phyloP scores from a whole-genome alignment of 2,329 filamentous ascomycete species.

The Exophiala sp. region DNA sequence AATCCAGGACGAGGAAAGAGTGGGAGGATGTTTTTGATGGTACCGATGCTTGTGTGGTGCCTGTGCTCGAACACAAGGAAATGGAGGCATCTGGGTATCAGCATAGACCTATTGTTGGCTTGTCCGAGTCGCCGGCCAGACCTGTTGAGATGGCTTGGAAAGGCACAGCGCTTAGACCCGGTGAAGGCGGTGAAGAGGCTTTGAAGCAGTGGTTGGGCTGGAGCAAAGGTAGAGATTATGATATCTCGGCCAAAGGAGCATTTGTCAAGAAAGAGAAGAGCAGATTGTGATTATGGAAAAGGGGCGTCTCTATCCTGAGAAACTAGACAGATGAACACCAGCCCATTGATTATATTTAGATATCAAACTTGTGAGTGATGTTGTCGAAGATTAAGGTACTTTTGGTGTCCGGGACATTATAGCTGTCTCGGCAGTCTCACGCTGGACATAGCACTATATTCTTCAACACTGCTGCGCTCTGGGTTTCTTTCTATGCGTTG shows the following conservation, averaged over 20 bases:
- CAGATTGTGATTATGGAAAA: conserved; percentile 23
- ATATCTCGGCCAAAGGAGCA: conserved; percentile 54
- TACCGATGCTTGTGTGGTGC: conserved; percentile 88
- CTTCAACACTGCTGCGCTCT: too few species aligned
- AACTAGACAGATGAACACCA: too few species aligned
- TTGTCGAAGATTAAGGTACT: too few species aligned
- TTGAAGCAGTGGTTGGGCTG: conserved; percentile 71
- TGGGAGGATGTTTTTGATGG: conserved; percentile 87
- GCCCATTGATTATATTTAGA: too few species aligned
- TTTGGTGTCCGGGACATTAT: too few species aligned
- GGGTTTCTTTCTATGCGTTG: too few species aligned
- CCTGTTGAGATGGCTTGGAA: conserved; percentile 62
- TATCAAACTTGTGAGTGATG: too few species aligned
- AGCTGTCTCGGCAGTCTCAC: too few species aligned
- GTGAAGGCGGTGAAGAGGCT: conserved; percentile 65
- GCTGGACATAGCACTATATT: too few species aligned
- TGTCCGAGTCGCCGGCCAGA: conserved; percentile 63
- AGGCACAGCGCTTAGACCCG: conserved; percentile 55
- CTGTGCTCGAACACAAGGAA: conserved; percentile 70
- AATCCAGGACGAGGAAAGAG: conserved; percentile 61
- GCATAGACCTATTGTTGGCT: conserved; percentile 41
- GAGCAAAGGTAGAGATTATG: conserved; percentile 64
- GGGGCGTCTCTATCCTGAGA: too few species aligned
- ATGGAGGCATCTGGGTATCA: conserved; percentile 55
- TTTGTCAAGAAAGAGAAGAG: conserved; percentile 46